Base-by-base conservation (phyloP, 1,284 basidiomycete species). In the Cryptococcus sp. region DNA sequence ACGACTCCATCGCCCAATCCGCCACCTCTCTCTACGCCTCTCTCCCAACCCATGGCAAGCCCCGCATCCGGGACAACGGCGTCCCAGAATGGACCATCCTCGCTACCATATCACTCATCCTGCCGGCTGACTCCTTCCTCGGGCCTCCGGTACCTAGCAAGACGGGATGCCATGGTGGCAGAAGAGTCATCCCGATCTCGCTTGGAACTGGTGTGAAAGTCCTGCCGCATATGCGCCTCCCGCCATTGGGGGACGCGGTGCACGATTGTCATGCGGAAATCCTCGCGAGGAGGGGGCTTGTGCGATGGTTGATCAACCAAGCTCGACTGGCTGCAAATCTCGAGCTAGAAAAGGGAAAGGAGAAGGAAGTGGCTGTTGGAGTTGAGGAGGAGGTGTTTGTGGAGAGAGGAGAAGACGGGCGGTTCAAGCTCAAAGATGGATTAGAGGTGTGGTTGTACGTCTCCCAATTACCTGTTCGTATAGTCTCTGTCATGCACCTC, bases 201-300 rank as follows among this genome's bases (percentile, higher is more conserved):
- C 71, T 92, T 13, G 88, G 85, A 0, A 90, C 91, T 2, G 93
- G 94, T 8, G 87, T 88, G 8, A 96, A 95, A 78, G 91, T 89
- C 64, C 82, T 94, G 0, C 90, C 93, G 0, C 82, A 79, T 13
- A 66, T 75, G 1, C 81, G 81, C 48, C 79, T 91, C 0, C 85
- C 89, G 0, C 67, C 74, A 2, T 77, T 80, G n/a, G 94, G 93
- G 0, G 89, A 96, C 67, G 82, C 85, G 1, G 62, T 97, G 24
- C 91, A 95, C 69, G 93, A 97, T 68, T 86, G 83, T 48, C 93
- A 97, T 73, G 94, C 93, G 3, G 93, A 97, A 75, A 82, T 95
- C 16, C 80, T 96, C 15, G 90, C 91, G 0, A 81, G 90, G 28
- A 82, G 94, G 18, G 87, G 87, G 2, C 85, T 88, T 1, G 71